A percentile compares a stretch with the other conserved stretches of the same genome.
phyloP scores from a whole-genome alignment of 805 yeast genomes.

The Kluyveromyces siamensis region DNA sequence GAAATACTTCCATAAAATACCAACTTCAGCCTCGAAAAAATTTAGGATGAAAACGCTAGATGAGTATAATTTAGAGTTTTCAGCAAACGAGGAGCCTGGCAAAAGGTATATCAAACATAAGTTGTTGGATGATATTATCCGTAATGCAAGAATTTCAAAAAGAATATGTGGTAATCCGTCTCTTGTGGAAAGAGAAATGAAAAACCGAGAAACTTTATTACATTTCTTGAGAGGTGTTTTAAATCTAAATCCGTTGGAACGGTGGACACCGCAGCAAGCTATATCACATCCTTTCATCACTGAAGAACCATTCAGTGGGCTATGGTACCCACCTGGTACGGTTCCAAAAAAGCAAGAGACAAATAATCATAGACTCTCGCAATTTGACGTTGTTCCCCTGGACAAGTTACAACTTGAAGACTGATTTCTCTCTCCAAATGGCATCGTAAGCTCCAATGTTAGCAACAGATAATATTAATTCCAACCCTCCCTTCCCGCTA shows the following conservation, averaged over 20 bases:
- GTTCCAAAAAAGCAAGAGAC: conserved; percentile 1
- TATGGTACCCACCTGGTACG: conserved; percentile 45
- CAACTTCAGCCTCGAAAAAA: conserved; percentile 9
- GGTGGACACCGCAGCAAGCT: conserved; percentile 98
- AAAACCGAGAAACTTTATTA: conserved; percentile 58
- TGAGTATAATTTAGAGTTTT: conserved; percentile 37
- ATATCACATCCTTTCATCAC: conserved; percentile 83
- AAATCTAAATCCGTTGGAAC: conserved; percentile 80
- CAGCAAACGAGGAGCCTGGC: conserved; percentile 59
- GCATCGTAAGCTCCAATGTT: no score
- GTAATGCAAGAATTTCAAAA: conserved; percentile 63
- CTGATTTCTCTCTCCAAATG: neutral
- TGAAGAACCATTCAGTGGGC: conserved; percentile 43
- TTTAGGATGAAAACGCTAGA: conserved; percentile 37
- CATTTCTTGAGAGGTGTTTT: conserved; percentile 75
- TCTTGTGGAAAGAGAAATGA: conserved; percentile 58
- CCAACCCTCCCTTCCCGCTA: neutral
- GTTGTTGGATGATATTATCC: conserved; percentile 60
- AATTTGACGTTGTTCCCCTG: conserved; percentile 1
- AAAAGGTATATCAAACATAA: conserved; percentile 70
- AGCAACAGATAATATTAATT: conserved; percentile 7
- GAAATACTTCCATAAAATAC: conserved; percentile 38
- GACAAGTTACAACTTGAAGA: conserved; percentile 3
- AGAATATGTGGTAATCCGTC: conserved; percentile 33
- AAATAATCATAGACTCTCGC: conserved; percentile 8